phyloP scores from a whole-genome alignment of 2,329 filamentous ascomycete genomes.

The Byssothecium circinans region DNA sequence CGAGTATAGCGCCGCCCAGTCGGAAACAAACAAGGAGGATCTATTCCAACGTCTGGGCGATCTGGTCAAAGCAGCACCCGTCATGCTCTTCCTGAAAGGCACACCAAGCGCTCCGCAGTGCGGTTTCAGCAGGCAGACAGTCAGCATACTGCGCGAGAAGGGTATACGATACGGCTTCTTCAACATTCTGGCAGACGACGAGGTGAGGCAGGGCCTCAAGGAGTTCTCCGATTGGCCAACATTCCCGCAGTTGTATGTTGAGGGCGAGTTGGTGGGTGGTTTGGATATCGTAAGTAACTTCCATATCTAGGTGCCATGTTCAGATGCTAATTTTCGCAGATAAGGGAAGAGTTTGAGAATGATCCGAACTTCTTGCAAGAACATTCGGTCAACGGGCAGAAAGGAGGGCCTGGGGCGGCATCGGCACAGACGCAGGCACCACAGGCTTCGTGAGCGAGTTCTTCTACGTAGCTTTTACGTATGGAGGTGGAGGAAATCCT shows the following conservation, averaged over 20 bases:
- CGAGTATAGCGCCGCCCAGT: slow-evolving; percentile 46
- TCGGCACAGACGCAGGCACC: slow-evolving; percentile 9
- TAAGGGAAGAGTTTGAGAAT: slow-evolving; percentile 89
- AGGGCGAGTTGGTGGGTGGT: slow-evolving; percentile 87
- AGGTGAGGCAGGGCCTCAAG: slow-evolving; percentile 94
- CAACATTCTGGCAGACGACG: slow-evolving; percentile 96
- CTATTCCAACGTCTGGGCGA: slow-evolving; percentile 78
- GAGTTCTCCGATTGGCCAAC: slow-evolving; percentile 99
- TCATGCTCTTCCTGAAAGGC: slow-evolving; percentile 99
- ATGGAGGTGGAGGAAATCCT: no score
- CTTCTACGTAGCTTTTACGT: no score
- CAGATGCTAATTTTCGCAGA: slow-evolving; percentile 54
- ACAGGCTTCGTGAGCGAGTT: slow-evolving; percentile 2
- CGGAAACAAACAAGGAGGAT: slow-evolving; percentile 70
- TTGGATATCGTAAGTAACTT: slow-evolving; percentile 81
- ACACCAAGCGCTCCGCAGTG: slow-evolving; percentile 85
- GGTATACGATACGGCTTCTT: slow-evolving; percentile 98
- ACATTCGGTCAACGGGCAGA: slow-evolving; percentile 56
- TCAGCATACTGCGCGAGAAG: slow-evolving; percentile 82
- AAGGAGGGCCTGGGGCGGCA: slow-evolving; percentile 11
- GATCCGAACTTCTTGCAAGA: slow-evolving; percentile 80
- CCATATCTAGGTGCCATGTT: neutral
- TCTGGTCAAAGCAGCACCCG: slow-evolving; percentile 89
- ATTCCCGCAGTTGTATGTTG: slow-evolving; percentile 91
- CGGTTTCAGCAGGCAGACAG: slow-evolving; percentile 89